Percentiles rank a stretch among this genome's conserved stretches.
Evolutionary conservation across 2,329 filamentous ascomycete genomes (phyloP).

Genomic region (Metarhizium album): DNA sequence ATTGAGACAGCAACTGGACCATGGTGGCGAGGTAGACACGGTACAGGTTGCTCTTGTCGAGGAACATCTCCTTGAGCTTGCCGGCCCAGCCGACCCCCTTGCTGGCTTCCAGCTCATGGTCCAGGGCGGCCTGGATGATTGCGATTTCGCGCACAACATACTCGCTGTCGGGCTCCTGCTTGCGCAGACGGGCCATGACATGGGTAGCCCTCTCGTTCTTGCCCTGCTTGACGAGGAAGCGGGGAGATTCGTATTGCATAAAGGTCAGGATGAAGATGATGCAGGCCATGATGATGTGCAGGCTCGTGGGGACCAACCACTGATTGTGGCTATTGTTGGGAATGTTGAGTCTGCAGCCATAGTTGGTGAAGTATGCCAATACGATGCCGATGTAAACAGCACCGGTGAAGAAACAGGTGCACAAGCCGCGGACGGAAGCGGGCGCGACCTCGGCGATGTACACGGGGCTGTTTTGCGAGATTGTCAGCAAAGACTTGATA

Average conservation of each 20-base stretch:
- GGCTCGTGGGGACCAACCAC: constrained; percentile 59
- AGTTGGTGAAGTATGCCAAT: constrained; percentile 67
- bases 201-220: constrained; percentile 46
- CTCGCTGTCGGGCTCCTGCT: constrained; percentile 46
- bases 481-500: neutral
- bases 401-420: constrained; percentile 46
- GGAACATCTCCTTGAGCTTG: constrained; percentile 57
- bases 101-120: constrained; percentile 62
- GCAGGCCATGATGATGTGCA: constrained; percentile 68
- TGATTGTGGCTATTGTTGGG: constrained; percentile 33
- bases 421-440: constrained; percentile 58
- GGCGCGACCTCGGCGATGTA: constrained; percentile 67
- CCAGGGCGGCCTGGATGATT: constrained; percentile 53
- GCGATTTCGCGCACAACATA: constrained; percentile 52
- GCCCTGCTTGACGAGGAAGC: constrained; percentile 57
- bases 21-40: constrained; percentile 57
- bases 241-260: constrained; percentile 58
- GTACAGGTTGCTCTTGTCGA: constrained; percentile 59
- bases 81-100: constrained; percentile 54
- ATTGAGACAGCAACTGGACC: constrained; percentile 63
- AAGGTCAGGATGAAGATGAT: constrained; percentile 62
- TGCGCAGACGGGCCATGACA: constrained; percentile 46
- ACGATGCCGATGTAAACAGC: constrained; percentile 68
- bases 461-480: constrained; percentile 36
- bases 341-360: constrained; percentile 43